Base-by-base conservation (phyloP, 2,329 filamentous ascomycete genomes). In the Boeremia lycopersici region DNA sequence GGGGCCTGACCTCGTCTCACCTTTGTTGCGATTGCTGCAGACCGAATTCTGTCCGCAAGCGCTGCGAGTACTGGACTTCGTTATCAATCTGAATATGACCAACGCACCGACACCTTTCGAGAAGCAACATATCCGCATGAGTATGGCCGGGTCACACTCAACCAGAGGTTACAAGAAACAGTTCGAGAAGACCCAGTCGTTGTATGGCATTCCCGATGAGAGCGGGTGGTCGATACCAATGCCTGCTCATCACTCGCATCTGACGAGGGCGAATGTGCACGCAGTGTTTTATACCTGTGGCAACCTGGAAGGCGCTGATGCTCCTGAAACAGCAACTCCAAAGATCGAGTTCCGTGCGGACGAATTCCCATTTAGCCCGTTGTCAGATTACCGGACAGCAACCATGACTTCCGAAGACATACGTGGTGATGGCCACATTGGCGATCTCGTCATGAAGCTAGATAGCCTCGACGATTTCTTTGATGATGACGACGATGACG, bases 191-290 rank as follows among this genome's bases (percentile, higher is more conserved):
- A 96, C 91, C 0, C 90, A 96, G 72, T 97, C 92, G 68, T 78
- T 99, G 30, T 99, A 98, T 72, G 96, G 96, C 26, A 98, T 99
- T 54, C 95, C 95, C 0, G 93, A 98, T 71, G 88, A 92, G 19
- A 95, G 91, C 13, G 95, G 95, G 2, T 99, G 95, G 95, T 95
- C 95, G 0, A 91, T 99, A 39, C 93, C 95, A 0, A 86, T 96
- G 72, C 95, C 95, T 13, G 93, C 93, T 0, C 89, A 90, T 51
- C 93, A 96, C 77, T 95, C 93, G 0, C 88, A 89, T 48, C 85
- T 87, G 30, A 98, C 95, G 4, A 85, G 95, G 53, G 85, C 88
- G 53, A 99, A 99, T 66, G 95, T 99, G 2, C 93, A 98, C 72
- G 91, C 93, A 0, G 93, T 95, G 0, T 98, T 97, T 75, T 96